Base-by-base conservation (phyloP, 2,329 filamentous ascomycete genomes). In the Gremmenia infestans region DNA sequence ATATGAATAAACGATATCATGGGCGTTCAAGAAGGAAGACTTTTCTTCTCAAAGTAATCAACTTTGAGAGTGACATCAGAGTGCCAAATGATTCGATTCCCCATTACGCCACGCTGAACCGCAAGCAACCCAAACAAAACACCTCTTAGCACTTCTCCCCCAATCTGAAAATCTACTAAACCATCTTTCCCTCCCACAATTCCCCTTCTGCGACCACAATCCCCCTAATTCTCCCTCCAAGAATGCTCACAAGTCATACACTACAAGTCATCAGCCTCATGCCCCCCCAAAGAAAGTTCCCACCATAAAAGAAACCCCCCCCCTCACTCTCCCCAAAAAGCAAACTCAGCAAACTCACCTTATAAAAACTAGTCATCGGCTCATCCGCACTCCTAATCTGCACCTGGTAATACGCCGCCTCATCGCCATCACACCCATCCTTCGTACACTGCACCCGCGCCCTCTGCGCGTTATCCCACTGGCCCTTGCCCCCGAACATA, bases 331-430 rank as follows among this genome's bases (percentile, higher is more conserved):
- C n/a, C n/a, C n/a, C n/a, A n/a, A n/a, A n/a, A 19, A 17, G 39
- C 35, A 45, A 49, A 47, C 5, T 6, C 4, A 12, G 8, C 3
- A 17, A 19, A 64, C 74, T 53, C 68, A 90, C 88, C 82, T 91
- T 94, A 75, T 87, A 95, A 74, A 97, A 97, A 58, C 86, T 93
- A 63, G 94, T 99, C 89, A 96, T 97, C 58, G 94, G 94, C 79
- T 99, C 94, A 75, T 99, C 94, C 52, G 94, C 94, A 78, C 91
- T 96, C 65, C 94, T 86, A 74, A 97, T 97, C 80, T 99, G 94
- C 65, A 97, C 85, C 78, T 96, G 91, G 78, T 92, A 96, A 77
- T 93, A 97, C 61, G 92, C 95, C 3, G 94, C 94, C 76, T 91
- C 85, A 58, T 84, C 81, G 60, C 91, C 91, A 68, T 89, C 81